Conservation (phyloP, 352 stramenopile genomes). For the Pythium sp. region DNA sequence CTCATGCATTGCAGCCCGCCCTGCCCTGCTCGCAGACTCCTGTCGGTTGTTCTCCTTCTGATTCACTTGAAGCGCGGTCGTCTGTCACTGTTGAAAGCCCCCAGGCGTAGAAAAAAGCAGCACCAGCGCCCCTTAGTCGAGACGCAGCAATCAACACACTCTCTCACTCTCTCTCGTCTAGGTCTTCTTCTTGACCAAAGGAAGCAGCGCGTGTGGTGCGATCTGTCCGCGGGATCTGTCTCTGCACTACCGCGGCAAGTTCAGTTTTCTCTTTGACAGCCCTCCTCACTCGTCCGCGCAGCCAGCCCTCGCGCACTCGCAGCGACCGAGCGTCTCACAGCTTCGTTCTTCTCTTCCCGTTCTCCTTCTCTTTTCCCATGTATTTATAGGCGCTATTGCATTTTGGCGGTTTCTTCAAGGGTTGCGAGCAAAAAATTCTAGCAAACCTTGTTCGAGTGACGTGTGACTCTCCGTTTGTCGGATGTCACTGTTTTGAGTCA, state of each 20-base stretch:
- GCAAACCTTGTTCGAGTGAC: too few relatives aligned
- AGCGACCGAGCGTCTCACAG: neutral
- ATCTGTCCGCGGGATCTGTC: neutral
- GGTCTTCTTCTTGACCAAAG: too few relatives aligned
- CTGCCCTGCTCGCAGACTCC: neutral
- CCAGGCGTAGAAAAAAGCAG: too few relatives aligned
- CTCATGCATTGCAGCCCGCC: neutral
- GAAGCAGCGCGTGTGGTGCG: too few relatives aligned
- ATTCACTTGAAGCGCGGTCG: neutral
- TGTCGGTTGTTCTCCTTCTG: neutral
- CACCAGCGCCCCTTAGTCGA: too few relatives aligned
- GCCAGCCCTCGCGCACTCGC: neutral
- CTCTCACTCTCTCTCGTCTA: too few relatives aligned
- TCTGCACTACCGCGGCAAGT: neutral
- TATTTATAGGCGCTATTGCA: neutral
- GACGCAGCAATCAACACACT: too few relatives aligned
- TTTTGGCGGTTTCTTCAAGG: too few relatives aligned
- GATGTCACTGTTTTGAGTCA: too few relatives aligned
- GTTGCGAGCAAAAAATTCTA: too few relatives aligned
- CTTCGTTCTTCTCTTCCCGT: neutral
- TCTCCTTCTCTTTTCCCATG: constrained; percentile 1
- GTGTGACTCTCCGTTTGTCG: too few relatives aligned
- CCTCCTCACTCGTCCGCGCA: neutral
- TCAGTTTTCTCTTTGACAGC: neutral
- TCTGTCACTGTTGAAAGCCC: neutral